A percentile compares a stretch with the other conserved stretches of the same genome.
Evolutionary conservation across 2,329 filamentous ascomycete genomes (phyloP).

Genomic region (Diaporthe australafricana): DNA sequence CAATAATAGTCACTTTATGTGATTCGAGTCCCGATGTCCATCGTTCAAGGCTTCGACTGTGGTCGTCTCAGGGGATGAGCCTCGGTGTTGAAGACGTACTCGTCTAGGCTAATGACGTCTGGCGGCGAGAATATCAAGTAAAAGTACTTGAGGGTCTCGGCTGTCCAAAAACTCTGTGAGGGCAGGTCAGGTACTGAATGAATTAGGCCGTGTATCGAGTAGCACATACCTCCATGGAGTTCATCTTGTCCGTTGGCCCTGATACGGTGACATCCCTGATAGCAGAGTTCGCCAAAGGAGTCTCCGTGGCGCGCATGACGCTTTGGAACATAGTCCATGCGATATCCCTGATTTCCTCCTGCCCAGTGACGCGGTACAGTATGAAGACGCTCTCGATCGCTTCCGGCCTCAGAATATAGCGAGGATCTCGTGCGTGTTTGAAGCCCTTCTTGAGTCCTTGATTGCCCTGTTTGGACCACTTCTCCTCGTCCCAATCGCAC

Average conservation of each 20-base stretch:
- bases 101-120: constrained; percentile 65
- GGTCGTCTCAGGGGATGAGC: constrained; percentile 45
- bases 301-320: constrained; percentile 71
- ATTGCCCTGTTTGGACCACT: constrained; percentile 46
- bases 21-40: not conserved
- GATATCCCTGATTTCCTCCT: constrained; percentile 77
- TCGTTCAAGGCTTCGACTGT: not conserved
- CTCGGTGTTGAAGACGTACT: constrained; percentile 62
- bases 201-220: not conserved
- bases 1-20: not conserved
- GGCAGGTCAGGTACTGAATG: not conserved
- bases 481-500: constrained; percentile 50
- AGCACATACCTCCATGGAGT: constrained; percentile 47
- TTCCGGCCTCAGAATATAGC: constrained; percentile 73
- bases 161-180: constrained; percentile 70
- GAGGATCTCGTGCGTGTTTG: constrained; percentile 42
- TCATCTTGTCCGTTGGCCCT: constrained; percentile 52
- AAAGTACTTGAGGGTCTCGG: constrained; percentile 74
- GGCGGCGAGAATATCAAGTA: constrained; percentile 70
- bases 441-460: constrained; percentile 45
- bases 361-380: constrained; percentile 83
- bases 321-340: constrained; percentile 83
- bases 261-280: constrained; percentile 51
- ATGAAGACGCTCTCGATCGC: constrained; percentile 81
- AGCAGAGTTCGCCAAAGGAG: constrained; percentile 39